Evolutionary conservation across 2,329 filamentous ascomycete genomes (phyloP).

Genomic region (Colletotrichum destructivum): DNA sequence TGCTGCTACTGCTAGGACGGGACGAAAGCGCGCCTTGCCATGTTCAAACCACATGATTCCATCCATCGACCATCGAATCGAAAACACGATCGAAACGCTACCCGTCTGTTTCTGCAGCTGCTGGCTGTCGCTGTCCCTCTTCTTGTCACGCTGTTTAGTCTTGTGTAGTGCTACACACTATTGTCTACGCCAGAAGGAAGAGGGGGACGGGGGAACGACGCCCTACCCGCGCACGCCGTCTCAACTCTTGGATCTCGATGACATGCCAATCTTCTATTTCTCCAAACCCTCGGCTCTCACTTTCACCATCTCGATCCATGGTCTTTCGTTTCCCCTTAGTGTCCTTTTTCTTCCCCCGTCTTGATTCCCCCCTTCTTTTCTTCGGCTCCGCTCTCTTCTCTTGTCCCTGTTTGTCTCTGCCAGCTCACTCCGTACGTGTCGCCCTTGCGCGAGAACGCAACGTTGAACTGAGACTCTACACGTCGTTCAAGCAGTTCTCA

Average conservation of each 20-base stretch:
- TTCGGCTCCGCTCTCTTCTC: not conserved
- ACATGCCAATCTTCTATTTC: conserved; percentile 23
- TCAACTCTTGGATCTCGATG: conserved; percentile 33
- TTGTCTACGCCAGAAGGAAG: not conserved
- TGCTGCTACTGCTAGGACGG: not conserved
- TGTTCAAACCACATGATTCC: conserved; percentile 2
- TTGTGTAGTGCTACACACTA: too few species aligned
- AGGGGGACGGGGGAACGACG: not conserved
- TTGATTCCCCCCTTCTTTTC: not conserved
- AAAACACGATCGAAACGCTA: conserved; percentile 37
- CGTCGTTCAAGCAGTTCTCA: not conserved
- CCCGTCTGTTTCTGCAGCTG: too few species aligned
- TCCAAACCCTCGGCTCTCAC: not conserved
- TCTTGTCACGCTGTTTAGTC: not conserved
- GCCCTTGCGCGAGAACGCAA: not conserved
- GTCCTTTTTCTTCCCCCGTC: not conserved
- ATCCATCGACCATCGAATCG: conserved; percentile 26
- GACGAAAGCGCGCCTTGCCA: not conserved
- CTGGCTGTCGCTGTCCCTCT: not conserved
- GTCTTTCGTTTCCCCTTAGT: not conserved
- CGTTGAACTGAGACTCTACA: not conserved
- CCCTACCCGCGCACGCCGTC: conserved; percentile 5
- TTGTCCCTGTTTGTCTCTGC: not conserved
- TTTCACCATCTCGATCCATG: conserved; percentile 7
- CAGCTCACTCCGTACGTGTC: not conserved